Conservation (phyloP, 148 eudicot genomes). For the Fagopyrum homotropicum region DNA sequence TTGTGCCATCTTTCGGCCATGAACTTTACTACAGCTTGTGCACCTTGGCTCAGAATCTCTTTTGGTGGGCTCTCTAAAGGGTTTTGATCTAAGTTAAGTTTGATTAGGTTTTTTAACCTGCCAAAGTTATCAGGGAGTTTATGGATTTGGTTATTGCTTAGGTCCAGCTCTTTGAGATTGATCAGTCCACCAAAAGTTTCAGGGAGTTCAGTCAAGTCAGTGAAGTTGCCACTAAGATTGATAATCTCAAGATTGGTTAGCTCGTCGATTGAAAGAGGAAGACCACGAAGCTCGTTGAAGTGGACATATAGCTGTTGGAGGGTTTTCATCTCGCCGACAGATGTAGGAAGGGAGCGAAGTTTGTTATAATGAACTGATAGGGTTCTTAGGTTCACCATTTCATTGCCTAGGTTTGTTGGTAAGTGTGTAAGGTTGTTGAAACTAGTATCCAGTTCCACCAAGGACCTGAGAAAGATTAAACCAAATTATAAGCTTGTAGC, state of each 20-base stretch:
- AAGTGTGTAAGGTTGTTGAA: slow-evolving; percentile 74
- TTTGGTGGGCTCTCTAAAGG: slow-evolving; percentile 68
- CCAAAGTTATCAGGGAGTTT: slow-evolving; percentile 73
- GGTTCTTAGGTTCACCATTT: slow-evolving; percentile 47
- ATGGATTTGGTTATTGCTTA: slow-evolving; percentile 90
- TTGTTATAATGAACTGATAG: slow-evolving; percentile 70
- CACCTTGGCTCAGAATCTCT: slow-evolving; percentile 63
- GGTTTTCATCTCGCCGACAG: slow-evolving; percentile 75
- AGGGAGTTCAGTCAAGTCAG: slow-evolving; percentile 77
- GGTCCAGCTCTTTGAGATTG: slow-evolving; percentile 70
- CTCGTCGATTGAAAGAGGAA: slow-evolving; percentile 56
- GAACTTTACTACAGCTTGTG: slow-evolving; percentile 49
- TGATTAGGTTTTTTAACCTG: slow-evolving; percentile 51
- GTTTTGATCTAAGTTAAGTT: slow-evolving; percentile 76
- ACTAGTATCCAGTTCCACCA: slow-evolving; percentile 78
- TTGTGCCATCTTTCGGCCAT: slow-evolving; percentile 71
- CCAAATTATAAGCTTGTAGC: background rate
- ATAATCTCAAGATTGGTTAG: slow-evolving; percentile 60
- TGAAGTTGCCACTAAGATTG: slow-evolving; percentile 78
- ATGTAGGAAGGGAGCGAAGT: slow-evolving; percentile 81
- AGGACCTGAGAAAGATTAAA: slow-evolving; percentile 42
- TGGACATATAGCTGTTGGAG: slow-evolving; percentile 59
- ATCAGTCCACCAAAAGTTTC: slow-evolving; percentile 55
- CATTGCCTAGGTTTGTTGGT: slow-evolving; percentile 84
- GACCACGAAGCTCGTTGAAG: slow-evolving; percentile 88